Conservation (phyloP, 441 rosid genomes). For the Capsella rubella region DNA sequence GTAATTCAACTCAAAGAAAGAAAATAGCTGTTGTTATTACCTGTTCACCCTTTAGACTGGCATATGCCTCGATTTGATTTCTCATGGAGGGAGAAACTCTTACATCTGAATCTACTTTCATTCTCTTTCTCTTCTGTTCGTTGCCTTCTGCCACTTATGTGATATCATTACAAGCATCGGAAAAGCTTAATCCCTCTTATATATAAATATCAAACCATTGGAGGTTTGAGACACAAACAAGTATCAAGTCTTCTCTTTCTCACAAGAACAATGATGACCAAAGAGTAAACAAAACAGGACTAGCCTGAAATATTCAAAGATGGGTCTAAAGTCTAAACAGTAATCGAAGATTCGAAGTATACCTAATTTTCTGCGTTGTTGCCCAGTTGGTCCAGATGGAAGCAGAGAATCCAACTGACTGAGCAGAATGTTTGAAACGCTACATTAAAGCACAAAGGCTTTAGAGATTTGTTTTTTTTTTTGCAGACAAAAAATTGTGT, state of each 20-base stretch:
- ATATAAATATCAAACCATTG: constrained; percentile 1
- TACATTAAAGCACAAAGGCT: constrained; percentile 41
- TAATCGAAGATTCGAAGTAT: constrained; percentile 32
- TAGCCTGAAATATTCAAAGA: not conserved
- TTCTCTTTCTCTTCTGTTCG: constrained; percentile 83
- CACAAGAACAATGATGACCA: no score
- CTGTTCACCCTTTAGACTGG: constrained; percentile 89
- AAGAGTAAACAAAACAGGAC: no score
- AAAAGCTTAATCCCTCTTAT: constrained; percentile 36
- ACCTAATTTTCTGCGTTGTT: constrained; percentile 88
- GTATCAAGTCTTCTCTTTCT: not conserved
- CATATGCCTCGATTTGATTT: constrained; percentile 76
- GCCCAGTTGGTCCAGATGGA: constrained; percentile 82
- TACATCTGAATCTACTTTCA: constrained; percentile 81
- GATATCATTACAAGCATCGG: constrained; percentile 47
- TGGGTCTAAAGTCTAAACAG: constrained; percentile 12
- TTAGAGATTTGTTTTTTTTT: not conserved
- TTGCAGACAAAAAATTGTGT: not conserved
- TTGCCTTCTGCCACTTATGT: constrained; percentile 71
- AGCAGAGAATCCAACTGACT: constrained; percentile 73
- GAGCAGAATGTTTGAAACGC: constrained; percentile 62
- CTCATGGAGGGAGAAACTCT: constrained; percentile 70
- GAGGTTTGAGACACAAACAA: constrained; percentile 13
- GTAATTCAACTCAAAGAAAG: constrained; percentile 9
- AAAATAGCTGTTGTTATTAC: constrained; percentile 43